Conservation (phyloP, 176 grass and related monocot genomes). For the Rhynchospora pubera region DNA sequence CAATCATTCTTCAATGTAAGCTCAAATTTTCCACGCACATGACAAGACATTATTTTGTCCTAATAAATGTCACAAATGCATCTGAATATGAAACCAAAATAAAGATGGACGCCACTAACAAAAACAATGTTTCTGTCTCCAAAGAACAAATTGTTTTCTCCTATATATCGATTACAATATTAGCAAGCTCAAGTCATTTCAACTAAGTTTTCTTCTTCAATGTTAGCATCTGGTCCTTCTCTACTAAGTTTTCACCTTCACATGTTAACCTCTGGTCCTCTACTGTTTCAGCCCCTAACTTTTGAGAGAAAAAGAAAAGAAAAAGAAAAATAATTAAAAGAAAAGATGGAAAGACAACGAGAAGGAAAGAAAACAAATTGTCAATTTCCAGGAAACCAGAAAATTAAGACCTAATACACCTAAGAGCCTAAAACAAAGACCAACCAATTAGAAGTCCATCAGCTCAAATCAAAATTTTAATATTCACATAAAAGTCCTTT, state of each 20-base stretch:
- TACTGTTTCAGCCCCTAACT: conserved; percentile 27
- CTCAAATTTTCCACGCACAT: not conserved
- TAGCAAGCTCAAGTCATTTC: conserved; percentile 18
- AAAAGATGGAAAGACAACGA: not conserved
- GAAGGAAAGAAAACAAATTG: not conserved
- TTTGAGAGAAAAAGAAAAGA: conserved; percentile 1
- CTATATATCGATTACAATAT: not conserved
- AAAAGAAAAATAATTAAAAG: not conserved
- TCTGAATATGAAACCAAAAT: not conserved
- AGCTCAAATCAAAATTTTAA: not conserved
- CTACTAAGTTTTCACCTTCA: not conserved
- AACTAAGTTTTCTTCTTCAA: not conserved
- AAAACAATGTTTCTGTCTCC: not conserved
- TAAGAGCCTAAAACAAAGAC: not conserved
- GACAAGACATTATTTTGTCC: not conserved
- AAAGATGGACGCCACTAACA: not conserved
- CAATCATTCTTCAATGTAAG: no score
- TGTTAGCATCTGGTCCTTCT: not conserved
- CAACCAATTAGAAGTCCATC: not conserved
- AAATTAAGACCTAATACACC: not conserved
- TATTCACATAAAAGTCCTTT: not conserved
- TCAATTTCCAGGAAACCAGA: not conserved
- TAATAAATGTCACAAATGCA: not conserved
- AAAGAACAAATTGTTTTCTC: conserved; percentile 2
- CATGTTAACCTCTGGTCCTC: not conserved